Conservation (phyloP, 2,329 filamentous ascomycete genomes). For the Colletotrichum spinosum region DNA sequence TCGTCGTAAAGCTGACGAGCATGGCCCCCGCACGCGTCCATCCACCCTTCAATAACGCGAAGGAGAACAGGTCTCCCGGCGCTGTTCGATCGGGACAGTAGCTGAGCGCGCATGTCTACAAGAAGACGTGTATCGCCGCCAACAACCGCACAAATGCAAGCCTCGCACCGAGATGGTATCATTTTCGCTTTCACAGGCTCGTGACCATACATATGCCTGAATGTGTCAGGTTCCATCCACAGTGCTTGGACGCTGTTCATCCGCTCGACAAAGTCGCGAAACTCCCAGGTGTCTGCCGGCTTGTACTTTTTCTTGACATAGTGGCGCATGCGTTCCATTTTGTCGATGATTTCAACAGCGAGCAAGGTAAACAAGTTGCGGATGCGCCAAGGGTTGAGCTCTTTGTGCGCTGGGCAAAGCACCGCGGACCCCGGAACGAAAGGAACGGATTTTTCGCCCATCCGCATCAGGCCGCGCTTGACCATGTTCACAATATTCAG, state of each 20-base stretch:
- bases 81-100: conserved; percentile 52
- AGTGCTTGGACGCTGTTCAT: conserved; percentile 49
- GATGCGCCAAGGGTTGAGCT: conserved; percentile 56
- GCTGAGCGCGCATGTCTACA: conserved; percentile 56
- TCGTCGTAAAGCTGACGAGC: neutral
- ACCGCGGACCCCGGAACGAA: conserved; percentile 45
- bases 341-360: conserved; percentile 53
- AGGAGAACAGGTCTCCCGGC: conserved; percentile 49
- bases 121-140: conserved; percentile 57
- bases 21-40: conserved; percentile 46
- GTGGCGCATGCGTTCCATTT: conserved; percentile 44
- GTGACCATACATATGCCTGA: conserved; percentile 50
- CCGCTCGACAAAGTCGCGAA: conserved; percentile 44
- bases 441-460: conserved; percentile 44
- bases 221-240: conserved; percentile 52
- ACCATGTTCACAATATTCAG: conserved; percentile 44
- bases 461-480: conserved; percentile 46
- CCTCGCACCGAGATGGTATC: conserved; percentile 58
- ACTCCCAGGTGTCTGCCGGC: neutral
- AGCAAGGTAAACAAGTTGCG: conserved; percentile 57
- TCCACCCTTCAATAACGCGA: conserved; percentile 58
- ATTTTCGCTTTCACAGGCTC: conserved; percentile 39
- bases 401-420: conserved; percentile 55
- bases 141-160: conserved; percentile 63
- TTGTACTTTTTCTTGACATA: conserved; percentile 35